phyloP scores from a whole-genome alignment of 1,139 yeast species.

The Candida albicans region DNA sequence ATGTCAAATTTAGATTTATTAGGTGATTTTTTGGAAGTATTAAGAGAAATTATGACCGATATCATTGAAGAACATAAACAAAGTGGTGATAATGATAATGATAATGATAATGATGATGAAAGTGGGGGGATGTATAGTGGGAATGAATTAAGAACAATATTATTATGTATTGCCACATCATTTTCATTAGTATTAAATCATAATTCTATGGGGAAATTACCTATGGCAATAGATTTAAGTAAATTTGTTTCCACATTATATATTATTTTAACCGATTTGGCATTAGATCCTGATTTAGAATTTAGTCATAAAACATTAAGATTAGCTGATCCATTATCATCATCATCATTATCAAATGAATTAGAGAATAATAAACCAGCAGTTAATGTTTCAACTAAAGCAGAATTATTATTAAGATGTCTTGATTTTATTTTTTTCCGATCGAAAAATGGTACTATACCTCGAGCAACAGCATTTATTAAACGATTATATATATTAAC shows the following conservation, averaged over 20 bases:
- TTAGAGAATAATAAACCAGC: constrained; percentile 58
- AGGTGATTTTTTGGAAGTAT: constrained; percentile 88
- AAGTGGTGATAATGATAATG: constrained; percentile 23
- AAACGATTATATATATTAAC: constrained; percentile 70
- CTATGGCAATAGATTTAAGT: constrained; percentile 64
- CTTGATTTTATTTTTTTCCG: constrained; percentile 81
- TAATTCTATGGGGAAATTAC: constrained; percentile 52
- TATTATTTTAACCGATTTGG: constrained; percentile 59
- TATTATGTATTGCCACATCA: constrained; percentile 85
- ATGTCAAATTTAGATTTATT: constrained; percentile 89
- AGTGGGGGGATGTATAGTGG: constrained; percentile 36
- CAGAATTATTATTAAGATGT: constrained; percentile 76
- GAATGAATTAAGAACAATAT: constrained; percentile 60
- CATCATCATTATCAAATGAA: constrained; percentile 31
- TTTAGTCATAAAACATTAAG: constrained; percentile 79
- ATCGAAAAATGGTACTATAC: constrained; percentile 67
- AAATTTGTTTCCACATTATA: constrained; percentile 76
- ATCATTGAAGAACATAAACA: constrained; percentile 35
- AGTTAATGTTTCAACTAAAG: constrained; percentile 85
- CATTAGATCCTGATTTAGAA: constrained; percentile 82
- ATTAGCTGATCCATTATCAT: constrained; percentile 78
- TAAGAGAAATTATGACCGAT: constrained; percentile 72
- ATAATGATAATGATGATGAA: constrained; percentile 22
- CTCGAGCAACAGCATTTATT: constrained; percentile 79
- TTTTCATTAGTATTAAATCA: constrained; percentile 80